Conservation (phyloP, 768 basidiomycete genomes). For the Mycena latifolia region DNA sequence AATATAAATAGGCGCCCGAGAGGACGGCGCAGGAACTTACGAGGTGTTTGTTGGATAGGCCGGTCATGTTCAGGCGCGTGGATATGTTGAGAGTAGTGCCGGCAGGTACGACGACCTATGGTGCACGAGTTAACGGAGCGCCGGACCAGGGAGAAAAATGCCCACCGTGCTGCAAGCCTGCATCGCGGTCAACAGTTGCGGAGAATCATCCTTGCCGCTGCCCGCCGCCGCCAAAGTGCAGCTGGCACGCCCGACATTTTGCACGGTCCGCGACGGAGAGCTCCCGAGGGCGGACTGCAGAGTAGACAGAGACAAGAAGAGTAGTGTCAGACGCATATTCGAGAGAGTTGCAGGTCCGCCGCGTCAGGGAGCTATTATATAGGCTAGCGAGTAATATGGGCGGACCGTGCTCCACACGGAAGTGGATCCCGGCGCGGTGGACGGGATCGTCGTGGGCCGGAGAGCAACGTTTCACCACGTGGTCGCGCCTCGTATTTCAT, state of each 20-base stretch:
- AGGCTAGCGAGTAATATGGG: neutral
- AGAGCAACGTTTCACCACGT: neutral
- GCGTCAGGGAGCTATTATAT: neutral
- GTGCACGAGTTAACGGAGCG: neutral
- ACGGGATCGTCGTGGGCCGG: neutral
- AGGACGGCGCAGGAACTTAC: slow-evolving; percentile 43
- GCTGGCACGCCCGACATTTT: slow-evolving; percentile 9
- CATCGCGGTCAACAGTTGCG: slow-evolving; percentile 59
- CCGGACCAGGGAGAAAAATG: neutral
- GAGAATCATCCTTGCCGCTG: slow-evolving; percentile 64
- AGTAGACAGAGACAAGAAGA: slow-evolving; percentile 3
- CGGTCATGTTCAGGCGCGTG: slow-evolving; percentile 67
- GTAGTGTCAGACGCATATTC: slow-evolving; percentile 5
- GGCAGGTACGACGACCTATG: slow-evolving; percentile 52
- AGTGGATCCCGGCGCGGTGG: neutral
- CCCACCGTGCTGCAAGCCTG: slow-evolving; percentile 50
- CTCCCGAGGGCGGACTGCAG: neutral
- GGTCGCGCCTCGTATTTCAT: slow-evolving; percentile 6
- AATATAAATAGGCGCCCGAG: neutral
- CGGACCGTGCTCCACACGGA: slow-evolving; percentile 22
- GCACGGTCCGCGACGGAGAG: slow-evolving; percentile 3
- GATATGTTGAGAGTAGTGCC: slow-evolving; percentile 63
- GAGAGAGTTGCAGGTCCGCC: neutral
- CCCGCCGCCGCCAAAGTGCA: slow-evolving; percentile 57
- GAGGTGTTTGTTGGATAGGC: slow-evolving; percentile 61